phyloP scores from a whole-genome alignment of 108 stramenopile genomes.

The Asterionellopsis glacialis region DNA sequence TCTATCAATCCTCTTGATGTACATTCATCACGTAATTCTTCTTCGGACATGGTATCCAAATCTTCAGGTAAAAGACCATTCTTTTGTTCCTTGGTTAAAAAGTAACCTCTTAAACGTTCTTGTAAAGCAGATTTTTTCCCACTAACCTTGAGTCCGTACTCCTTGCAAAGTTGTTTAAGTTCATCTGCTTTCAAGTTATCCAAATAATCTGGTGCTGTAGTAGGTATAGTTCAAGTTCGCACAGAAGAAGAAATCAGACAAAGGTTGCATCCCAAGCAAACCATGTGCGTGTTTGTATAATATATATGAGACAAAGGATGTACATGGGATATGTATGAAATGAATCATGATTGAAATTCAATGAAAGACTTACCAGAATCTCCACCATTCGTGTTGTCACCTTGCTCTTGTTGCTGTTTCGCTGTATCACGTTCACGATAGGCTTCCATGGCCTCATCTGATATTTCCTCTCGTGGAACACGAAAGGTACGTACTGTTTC shows the following conservation, averaged over 20 bases:
- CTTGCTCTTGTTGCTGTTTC: conserved; percentile 15
- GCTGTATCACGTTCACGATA: conserved; percentile 24
- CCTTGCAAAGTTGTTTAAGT: conserved; percentile 80
- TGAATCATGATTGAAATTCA: not conserved
- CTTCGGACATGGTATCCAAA: conserved; percentile 68
- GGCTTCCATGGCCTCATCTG: conserved; percentile 73
- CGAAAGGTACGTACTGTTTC: conserved; percentile 78
- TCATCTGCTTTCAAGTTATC: conserved; percentile 72
- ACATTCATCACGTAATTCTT: conserved; percentile 64
- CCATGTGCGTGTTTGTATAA: no score
- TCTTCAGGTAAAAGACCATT: conserved; percentile 32
- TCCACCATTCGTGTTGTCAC: conserved; percentile 11
- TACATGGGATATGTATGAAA: no score
- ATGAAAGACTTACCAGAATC: not conserved
- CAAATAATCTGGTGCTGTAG: conserved; percentile 46
- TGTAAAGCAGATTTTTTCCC: conserved; percentile 82
- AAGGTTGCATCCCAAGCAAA: no score
- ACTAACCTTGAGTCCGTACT: conserved; percentile 74
- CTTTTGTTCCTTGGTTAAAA: conserved; percentile 16
- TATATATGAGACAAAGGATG: no score
- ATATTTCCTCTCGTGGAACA: conserved; percentile 73
- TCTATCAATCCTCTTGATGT: conserved; percentile 31
- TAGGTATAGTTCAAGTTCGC: no score
- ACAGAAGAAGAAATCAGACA: no score
- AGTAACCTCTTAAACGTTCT: conserved; percentile 68